Base-by-base conservation (phyloP, 2,329 filamentous ascomycete species). In the Stemphylium vesicarium region DNA sequence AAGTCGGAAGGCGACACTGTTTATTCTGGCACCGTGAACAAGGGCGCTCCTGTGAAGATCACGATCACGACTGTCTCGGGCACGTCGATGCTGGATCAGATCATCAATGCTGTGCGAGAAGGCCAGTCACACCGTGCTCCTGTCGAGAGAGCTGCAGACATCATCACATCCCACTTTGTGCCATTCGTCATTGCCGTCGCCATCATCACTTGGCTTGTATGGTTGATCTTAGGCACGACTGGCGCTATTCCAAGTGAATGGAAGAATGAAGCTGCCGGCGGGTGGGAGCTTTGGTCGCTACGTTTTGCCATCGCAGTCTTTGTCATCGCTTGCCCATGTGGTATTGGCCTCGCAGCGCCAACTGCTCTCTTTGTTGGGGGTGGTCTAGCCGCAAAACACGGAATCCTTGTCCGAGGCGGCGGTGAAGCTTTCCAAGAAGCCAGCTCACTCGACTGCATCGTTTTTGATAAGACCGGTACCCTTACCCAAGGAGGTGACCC, bases 391-490 rank as follows among this genome's bases (percentile, higher is more conserved):
- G 91, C 91, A 6, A 88, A 89, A 70, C 78, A 91, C 66, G 91
- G 91, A 1, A 92, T 96, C 50, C 80, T 96, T 1, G 91, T 90
- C 63, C 92, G 92, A 74, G 91, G 91, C 18, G 91, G 91, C 18
- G 91, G 91, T 31, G 90, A 93, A 70, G 91, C 91, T 0, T 94
- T 95, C 70, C 90, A 94, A 72, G 91, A 92, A 77, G 91, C 91
- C 4, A 92, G 89, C 70, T 85, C 84, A 10, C 82, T 93, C 39
- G 87, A 92, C 71, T 88, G 88, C 47, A 87, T 95, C 35, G 89
- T 95, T 0, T 95, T 96, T 70, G 91, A 96, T 81, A 95, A 96
- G 80, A 96, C 91, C 0, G 91, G 91, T 1, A 96, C 91, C 0
- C 78, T 96, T 53, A 95, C 91, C 0, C 79, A 88, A 64, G 84